Evolutionary conservation across 2,329 filamentous ascomycete genomes (phyloP).

Genomic region (Samsoniella hepiali): DNA sequence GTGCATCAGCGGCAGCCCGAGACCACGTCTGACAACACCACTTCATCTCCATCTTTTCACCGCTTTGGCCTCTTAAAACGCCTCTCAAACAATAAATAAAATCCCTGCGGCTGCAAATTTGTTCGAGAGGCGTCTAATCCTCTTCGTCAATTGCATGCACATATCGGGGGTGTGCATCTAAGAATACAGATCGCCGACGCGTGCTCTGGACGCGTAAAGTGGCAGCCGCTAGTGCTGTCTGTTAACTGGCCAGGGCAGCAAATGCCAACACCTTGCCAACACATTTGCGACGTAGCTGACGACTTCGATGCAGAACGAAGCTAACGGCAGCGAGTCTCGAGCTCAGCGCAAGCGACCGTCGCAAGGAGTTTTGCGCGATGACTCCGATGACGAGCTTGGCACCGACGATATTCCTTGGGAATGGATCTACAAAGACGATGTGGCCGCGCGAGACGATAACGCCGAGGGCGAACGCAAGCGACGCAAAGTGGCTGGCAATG

Average conservation of each 20-base stretch:
- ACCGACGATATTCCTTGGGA: conserved; percentile 71
- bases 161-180: conserved; percentile 19
- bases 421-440: conserved; percentile 64
- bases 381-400: conserved; percentile 80
- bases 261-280: background rate
- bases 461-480: conserved; percentile 35
- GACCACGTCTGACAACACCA: background rate
- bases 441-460: conserved; percentile 23
- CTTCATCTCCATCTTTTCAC: background rate
- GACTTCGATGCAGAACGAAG: conserved; percentile 4
- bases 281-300: background rate
- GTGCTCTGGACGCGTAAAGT: conserved; percentile 22
- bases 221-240: conserved; percentile 9
- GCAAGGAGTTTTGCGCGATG: background rate
- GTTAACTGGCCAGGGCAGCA: background rate
- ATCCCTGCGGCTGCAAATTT: background rate
- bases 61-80: background rate
- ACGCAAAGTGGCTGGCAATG: conserved; percentile 35
- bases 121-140: background rate
- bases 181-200: conserved; percentile 11
- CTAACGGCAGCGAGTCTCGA: background rate
- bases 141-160: conserved; percentile 4
- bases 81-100: background rate
- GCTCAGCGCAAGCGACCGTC: conserved; percentile 9
- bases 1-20: background rate